Evolutionary conservation across 129 eudicot species (phyloP), one percentile per base, ranked within the genome.

Genomic region (Tanacetum coccineum): DNA sequence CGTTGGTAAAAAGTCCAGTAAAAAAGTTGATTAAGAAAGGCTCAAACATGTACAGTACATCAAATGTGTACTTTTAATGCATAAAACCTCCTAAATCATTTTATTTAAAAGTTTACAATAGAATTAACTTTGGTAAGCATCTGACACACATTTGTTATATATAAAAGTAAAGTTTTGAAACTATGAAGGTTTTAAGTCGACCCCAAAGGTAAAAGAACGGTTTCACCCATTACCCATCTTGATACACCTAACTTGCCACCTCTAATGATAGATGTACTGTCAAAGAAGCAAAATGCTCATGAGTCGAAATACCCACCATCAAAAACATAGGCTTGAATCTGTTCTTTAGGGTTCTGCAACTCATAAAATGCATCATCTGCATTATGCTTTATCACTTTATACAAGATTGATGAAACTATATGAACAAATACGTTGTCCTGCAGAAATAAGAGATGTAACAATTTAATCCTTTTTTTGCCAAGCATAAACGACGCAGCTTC

Each of bases 291-390:
- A 52, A 17, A 36, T 36, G 42, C 10, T 6, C 10, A 8, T 36
- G 42, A 36, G 42, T 7, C 42, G 2, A 25, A 13, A 56, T 60
- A 10, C 26, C 60, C 74, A 93, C 98, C 98, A 77, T 93, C 98
- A 59, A 88, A 93, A 22, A 93, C 98, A 70, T 86, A 93, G 71
- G 96, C 83, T 78, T 86, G 96, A 75, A 93, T 93, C 78, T 93
- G 98, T 70, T 93, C 96, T 61, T 60, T 21, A 8, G 98, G 98
- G 77, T 86, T 86, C 85, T 93, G 96, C 78, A 93, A 48, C 79
- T 93, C 98, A 62, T 93, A 93, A 68, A 88, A 93, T 17, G 98
- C 95, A 79, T 93, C 98, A 80, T 93, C 96, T 19, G 96, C 96
- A 78, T 78, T 86, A 70, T 79, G 76, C 76, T 74, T 93, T 76